Evolutionary conservation across 192 early-diverging fungal species (phyloP), one percentile per base, ranked within the genome.

Genomic region (Geosiphon pyriformis): DNA sequence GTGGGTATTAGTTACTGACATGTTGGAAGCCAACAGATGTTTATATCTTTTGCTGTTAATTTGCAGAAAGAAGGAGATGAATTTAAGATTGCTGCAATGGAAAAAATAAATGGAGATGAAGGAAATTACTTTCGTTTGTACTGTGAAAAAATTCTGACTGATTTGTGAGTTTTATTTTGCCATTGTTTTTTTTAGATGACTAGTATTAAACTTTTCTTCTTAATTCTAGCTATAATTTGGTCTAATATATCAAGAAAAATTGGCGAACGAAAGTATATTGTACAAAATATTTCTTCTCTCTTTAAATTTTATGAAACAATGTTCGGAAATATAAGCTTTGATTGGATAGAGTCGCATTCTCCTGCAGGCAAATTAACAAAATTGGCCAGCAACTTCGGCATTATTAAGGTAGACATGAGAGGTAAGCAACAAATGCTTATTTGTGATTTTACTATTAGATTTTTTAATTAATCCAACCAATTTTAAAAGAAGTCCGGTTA

Each of bases 261-360:
- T 32, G 23, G 62, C 1, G 62, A 64, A 52, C 48, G 65, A 49
- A 67, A 56, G 23, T 67, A 67, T 22, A 67, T 67, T 15, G 17
- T 67, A 22, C 55, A 67, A 35, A 49, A 67, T 59, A 35, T 67
- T 56, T 53, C 65, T 46, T 67, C 65, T 0, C 32, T 67, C 3
- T 67, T 67, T 37, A 67, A 67, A 26, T 67, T 67, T 67, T 67
- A 67, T n/a, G 65, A 67, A 56, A 32, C 52, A 22, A 67, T 53
- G 33, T 67, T 67, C 29, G 55, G 51, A 56, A 67, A 52, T 4
- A 35, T 67, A 11, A 15, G 32, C n/a, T 34, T 67, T 22, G 65
- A 67, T 17, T 67, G 65, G 65, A 56, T 67, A 18, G 65, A 67
- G 26, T 55, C 65, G 1, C 65, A 67, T 58, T 52, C 65, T 11